Conservation (phyloP, 176 grass and related monocot genomes). For the Tillandsia leiboldiana region DNA sequence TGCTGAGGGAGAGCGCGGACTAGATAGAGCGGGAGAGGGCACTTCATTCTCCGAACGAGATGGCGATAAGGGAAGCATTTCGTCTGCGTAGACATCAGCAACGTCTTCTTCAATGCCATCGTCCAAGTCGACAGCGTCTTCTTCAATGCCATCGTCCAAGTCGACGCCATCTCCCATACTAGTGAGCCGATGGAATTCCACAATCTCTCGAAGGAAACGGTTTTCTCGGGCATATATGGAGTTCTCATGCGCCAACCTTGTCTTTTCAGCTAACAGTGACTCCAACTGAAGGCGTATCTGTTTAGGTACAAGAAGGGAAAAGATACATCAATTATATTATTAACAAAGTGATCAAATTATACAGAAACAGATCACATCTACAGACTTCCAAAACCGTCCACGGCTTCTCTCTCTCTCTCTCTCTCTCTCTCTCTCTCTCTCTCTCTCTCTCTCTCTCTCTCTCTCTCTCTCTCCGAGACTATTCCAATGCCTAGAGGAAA, state of each 20-base stretch:
- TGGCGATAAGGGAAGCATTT: constrained; percentile 19
- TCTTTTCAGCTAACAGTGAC: constrained; percentile 46
- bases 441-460: too few species aligned
- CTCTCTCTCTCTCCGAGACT: background rate
- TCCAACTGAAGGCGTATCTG: constrained; percentile 60
- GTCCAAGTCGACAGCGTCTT: background rate
- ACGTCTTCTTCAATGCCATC: constrained; percentile 19
- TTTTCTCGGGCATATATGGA: constrained; percentile 50
- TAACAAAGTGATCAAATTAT: background rate
- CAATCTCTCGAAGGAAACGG: constrained; percentile 47
- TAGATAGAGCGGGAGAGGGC: constrained; percentile 17
- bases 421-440: too few species aligned
- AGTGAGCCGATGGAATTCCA: constrained; percentile 56
- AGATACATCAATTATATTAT: background rate
- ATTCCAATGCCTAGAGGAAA: background rate
- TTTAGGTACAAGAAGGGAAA: background rate
- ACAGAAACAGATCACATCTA: background rate
- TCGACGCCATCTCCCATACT: constrained; percentile 15
- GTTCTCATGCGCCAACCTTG: constrained; percentile 56
- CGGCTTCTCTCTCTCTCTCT: too few species aligned
- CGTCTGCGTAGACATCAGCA: background rate
- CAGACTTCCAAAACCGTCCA: background rate
- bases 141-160: constrained; percentile 27
- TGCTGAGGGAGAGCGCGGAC: constrained; percentile 13
- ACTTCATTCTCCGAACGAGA: constrained; percentile 29